phyloP scores from a whole-genome alignment of 768 basidiomycete genomes.

The Tylopilus felleus region DNA sequence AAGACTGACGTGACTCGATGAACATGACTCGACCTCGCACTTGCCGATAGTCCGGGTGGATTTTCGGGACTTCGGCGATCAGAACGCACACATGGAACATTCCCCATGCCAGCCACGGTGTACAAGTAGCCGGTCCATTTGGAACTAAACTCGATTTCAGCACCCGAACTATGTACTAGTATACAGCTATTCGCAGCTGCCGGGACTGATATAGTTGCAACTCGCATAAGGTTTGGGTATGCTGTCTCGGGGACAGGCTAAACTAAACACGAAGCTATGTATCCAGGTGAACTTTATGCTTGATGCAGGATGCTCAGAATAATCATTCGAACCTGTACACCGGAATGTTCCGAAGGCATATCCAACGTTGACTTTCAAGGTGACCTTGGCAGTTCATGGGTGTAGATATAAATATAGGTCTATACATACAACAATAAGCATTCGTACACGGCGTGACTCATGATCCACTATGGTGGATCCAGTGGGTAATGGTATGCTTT shows the following conservation, averaged over 20 bases:
- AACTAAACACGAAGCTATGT: background rate
- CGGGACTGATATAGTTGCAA: background rate
- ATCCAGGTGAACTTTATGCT: background rate
- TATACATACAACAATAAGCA: slow-evolving; percentile 12
- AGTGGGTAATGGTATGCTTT: slow-evolving; percentile 35
- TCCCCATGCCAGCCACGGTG: background rate
- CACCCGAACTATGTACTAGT: background rate
- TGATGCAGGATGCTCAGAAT: background rate
- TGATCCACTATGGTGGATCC: slow-evolving; percentile 29
- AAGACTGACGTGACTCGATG: too few relatives aligned
- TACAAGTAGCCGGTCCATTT: background rate
- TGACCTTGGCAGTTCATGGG: too few relatives aligned
- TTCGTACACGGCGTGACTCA: slow-evolving; percentile 3
- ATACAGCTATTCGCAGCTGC: too few relatives aligned
- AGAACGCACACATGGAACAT: background rate
- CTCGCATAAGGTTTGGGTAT: background rate
- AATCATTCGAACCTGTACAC: background rate
- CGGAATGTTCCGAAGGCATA: background rate
- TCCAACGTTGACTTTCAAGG: too few relatives aligned
- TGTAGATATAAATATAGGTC: background rate
- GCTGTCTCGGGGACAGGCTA: background rate
- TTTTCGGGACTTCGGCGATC: background rate
- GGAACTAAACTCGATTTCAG: background rate
- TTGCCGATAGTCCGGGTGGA: background rate
- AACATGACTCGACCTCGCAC: background rate